Percentiles rank a stretch among this genome's conserved stretches.
Conservation (phyloP, 176 grass and related monocot species). For the Avena insularis region DNA sequence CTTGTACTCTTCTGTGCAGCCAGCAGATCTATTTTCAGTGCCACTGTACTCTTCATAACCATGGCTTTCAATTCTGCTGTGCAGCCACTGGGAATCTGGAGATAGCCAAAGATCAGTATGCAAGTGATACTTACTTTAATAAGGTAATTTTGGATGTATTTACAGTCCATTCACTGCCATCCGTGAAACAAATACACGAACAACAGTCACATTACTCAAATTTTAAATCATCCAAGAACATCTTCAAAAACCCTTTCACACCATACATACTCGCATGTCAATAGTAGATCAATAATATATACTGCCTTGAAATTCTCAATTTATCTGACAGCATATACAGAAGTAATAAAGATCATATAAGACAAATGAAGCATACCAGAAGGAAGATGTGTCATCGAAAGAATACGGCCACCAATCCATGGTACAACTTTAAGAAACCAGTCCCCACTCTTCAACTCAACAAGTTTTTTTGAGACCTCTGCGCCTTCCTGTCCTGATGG, state of each 20-base stretch:
- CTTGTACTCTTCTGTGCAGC: slow-evolving; percentile 88
- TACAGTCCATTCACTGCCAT: not conserved
- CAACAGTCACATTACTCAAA: not conserved
- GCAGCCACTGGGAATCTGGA: slow-evolving; percentile 88
- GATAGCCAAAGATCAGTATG: slow-evolving; percentile 20
- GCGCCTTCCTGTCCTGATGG: slow-evolving; percentile 55
- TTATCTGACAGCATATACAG: not conserved
- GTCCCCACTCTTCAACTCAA: slow-evolving; percentile 80
- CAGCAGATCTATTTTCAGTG: slow-evolving; percentile 91
- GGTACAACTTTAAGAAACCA: slow-evolving; percentile 87
- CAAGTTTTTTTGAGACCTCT: slow-evolving; percentile 76
- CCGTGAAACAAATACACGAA: not conserved
- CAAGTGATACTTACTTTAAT: not conserved
- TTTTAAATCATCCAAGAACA: not conserved
- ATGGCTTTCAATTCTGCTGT: slow-evolving; percentile 84
- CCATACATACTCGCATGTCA: not conserved
- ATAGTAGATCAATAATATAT: not conserved
- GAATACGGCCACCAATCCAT: slow-evolving; percentile 90
- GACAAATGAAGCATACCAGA: slow-evolving; percentile 63
- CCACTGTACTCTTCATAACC: slow-evolving; percentile 96
- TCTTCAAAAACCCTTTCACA: not conserved
- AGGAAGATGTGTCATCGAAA: slow-evolving; percentile 89
- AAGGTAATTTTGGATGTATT: slow-evolving; percentile 22
- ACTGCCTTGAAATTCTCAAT: not conserved
- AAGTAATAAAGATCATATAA: slow-evolving; percentile 8